A percentile compares a stretch with the other conserved stretches of the same genome.
Conservation (phyloP, 768 basidiomycete genomes). For the Trametes sanguinea region DNA sequence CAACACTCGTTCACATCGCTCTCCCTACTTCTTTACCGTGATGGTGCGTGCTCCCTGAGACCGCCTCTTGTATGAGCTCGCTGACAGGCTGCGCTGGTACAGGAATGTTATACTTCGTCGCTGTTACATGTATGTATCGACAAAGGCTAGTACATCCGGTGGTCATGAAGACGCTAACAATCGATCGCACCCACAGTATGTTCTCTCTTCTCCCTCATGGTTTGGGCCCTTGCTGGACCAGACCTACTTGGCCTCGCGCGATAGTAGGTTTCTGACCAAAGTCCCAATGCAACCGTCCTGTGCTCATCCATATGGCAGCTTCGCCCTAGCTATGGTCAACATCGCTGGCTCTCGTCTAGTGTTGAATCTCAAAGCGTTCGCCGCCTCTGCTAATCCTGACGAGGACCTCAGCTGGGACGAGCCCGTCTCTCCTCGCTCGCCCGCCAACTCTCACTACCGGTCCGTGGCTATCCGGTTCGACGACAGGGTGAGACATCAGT, state of each 20-base stretch:
- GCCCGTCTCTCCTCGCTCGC: neutral
- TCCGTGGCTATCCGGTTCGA: slow-evolving; percentile 6
- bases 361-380: slow-evolving; percentile 31
- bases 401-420: slow-evolving; percentile 18
- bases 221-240: slow-evolving; percentile 31
- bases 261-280: slow-evolving; percentile 24
- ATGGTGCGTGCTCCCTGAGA: slow-evolving; percentile 20
- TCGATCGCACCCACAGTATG: slow-evolving; percentile 18
- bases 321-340: slow-evolving; percentile 34
- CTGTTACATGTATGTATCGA: slow-evolving; percentile 26
- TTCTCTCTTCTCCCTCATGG: slow-evolving; percentile 32
- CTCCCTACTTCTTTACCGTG: slow-evolving; percentile 30
- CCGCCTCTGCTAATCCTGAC: slow-evolving; percentile 16
- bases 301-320: slow-evolving; percentile 16
- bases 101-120: slow-evolving; percentile 33
- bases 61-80: neutral
- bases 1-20: slow-evolving; percentile 28
- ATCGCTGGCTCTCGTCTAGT: slow-evolving; percentile 30
- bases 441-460: neutral
- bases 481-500: neutral
- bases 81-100: neutral
- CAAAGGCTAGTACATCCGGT: no score
- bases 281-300: neutral
- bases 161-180: neutral
- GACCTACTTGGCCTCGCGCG: slow-evolving; percentile 32